Conservation (phyloP, 331 rosid species). For the Saraca asoca region DNA sequence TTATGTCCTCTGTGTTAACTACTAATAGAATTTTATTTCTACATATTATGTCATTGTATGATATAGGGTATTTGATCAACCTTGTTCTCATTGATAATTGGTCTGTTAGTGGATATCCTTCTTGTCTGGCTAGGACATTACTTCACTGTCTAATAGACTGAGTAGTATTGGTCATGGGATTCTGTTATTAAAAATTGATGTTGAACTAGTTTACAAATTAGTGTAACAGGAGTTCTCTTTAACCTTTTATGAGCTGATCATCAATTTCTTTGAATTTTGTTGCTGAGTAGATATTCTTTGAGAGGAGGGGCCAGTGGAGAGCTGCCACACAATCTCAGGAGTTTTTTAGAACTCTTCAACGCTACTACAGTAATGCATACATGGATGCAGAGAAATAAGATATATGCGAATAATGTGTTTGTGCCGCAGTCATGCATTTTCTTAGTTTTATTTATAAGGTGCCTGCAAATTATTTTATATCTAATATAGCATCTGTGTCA, state of each 20-base stretch:
- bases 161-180: no score
- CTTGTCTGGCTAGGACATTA: not conserved
- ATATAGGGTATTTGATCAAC: no score
- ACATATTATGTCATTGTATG: no score
- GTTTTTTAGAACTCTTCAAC: constrained; percentile 85
- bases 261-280: constrained; percentile 4
- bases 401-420: constrained; percentile 90
- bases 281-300: constrained; percentile 75
- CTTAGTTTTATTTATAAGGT: not conserved
- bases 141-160: no score
- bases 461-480: constrained; percentile 25
- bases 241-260: no score
- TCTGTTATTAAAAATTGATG: no score
- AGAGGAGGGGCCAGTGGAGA: constrained; percentile 96
- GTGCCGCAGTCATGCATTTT: constrained; percentile 35
- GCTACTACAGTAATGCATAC: constrained; percentile 84
- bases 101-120: constrained; percentile 13
- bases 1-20: not conserved
- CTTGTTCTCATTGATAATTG: not conserved
- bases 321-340: constrained; percentile 97
- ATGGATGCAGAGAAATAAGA: constrained; percentile 85
- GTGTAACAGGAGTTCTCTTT: not conserved
- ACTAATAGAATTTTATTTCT: no score
- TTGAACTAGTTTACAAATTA: not conserved
- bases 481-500: not conserved